phyloP scores from a whole-genome alignment of 2,329 filamentous ascomycete genomes.

The Talaromyces sp. region DNA sequence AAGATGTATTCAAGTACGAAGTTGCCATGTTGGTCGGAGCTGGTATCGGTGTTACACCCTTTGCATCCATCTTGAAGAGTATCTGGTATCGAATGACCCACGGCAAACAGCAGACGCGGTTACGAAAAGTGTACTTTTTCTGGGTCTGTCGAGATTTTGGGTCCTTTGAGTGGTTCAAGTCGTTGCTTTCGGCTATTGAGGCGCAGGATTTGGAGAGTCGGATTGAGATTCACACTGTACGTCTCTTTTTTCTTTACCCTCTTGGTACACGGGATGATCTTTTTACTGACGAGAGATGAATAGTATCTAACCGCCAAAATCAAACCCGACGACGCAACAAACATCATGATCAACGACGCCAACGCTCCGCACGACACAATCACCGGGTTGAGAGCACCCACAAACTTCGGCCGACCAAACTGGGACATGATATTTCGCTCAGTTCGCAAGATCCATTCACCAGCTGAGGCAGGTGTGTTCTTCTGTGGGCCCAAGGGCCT shows the following conservation, averaged over 20 bases:
- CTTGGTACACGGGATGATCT: neutral
- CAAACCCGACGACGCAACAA: slow-evolving; percentile 79
- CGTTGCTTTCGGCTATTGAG: slow-evolving; percentile 78
- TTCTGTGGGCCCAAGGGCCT: slow-evolving; percentile 82
- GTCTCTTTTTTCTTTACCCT: slow-evolving; percentile 12
- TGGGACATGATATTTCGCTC: slow-evolving; percentile 89
- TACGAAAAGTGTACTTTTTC: slow-evolving; percentile 89
- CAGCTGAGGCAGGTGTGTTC: slow-evolving; percentile 74
- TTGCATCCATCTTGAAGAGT: slow-evolving; percentile 65
- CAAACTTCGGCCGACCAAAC: slow-evolving; percentile 79
- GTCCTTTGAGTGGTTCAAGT: slow-evolving; percentile 87
- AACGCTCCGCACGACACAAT: slow-evolving; percentile 82
- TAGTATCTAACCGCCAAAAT: slow-evolving; percentile 81
- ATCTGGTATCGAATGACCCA: slow-evolving; percentile 95
- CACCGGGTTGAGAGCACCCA: slow-evolving; percentile 76
- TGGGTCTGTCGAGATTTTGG: slow-evolving; percentile 88
- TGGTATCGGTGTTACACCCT: slow-evolving; percentile 54
- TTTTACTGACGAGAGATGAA: neutral
- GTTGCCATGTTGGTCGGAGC: slow-evolving; percentile 52
- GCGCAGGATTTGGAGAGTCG: slow-evolving; percentile 78
- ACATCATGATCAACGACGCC: slow-evolving; percentile 90
- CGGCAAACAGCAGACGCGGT: slow-evolving; percentile 70
- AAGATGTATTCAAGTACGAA: slow-evolving; percentile 71
- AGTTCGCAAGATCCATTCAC: slow-evolving; percentile 73
- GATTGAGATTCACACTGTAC: slow-evolving; percentile 71